Base-by-base conservation (phyloP, 139 green algal species). In the Mesostigma viride region DNA sequence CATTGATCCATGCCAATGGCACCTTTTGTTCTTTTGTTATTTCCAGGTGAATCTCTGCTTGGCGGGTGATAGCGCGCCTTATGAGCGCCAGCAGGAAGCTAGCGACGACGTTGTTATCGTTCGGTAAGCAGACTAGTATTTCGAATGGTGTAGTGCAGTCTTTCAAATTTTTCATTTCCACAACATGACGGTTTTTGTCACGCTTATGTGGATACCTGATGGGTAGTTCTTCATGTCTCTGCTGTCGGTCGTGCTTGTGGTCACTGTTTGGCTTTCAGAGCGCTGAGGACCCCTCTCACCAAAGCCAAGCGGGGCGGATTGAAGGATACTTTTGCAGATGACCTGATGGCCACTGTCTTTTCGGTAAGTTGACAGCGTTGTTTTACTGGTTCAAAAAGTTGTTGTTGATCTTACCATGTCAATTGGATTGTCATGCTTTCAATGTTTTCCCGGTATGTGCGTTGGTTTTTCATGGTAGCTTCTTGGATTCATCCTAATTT, bases 241-340 rank as follows among this genome's bases (percentile, higher is more conserved):
- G 5, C 36, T 60, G 64, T 63, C 53, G 22, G 6, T 14, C 3
- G 4, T 71, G 20, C 2, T 1, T 14, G 45, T 96, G 0, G 88
- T 96, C 2, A 84, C 96, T 66, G 87, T 96, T 5, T 83, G 71
- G n/a, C 62, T 1, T 31, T 14, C 68, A 74, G 58, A 47, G 81
- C 91, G 3, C 78, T 93, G 28, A 83, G 92, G 31, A 97, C 91
- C 0, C 84, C 92, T 1, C 84, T 96, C 24, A 90, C 80, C 69
- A 94, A 91, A 71, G 90, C 91, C 44, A 91, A 84, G 67, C 81
- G 86, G 4, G 92, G 92, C 20, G 86, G 86, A 2, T 81, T 98
- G 5, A 91, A 88, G 68, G 86, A 97, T 80, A 96, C 89, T 0
- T 82, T 85, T 33, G 84, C 89, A 3, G 84, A 95, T 40, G 92